phyloP scores from a whole-genome alignment of 208 protist genomes.

The Strigomonas oncopelti region DNA sequence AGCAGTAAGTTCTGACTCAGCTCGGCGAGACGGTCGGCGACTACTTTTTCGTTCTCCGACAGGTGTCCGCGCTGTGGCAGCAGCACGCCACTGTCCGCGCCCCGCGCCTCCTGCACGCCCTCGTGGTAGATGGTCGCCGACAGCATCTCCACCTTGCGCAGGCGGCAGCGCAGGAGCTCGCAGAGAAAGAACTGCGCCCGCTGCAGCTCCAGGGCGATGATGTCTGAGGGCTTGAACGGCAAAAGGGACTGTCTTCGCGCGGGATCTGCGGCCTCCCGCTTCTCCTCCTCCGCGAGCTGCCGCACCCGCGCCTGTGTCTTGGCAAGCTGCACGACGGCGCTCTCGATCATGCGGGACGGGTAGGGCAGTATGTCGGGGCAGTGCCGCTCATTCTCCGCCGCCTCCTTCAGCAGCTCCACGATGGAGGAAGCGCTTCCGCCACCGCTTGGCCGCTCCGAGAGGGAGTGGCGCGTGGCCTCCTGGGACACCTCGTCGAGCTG shows the following conservation, averaged over 20 bases:
- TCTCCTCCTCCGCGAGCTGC: slow-evolving; percentile 45
- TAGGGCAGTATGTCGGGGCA: slow-evolving; percentile 81
- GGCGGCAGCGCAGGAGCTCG: slow-evolving; percentile 73
- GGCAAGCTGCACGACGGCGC: slow-evolving; percentile 42
- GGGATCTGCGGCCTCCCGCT: slow-evolving; percentile 19
- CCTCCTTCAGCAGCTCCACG: slow-evolving; percentile 60
- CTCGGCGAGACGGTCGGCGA: slow-evolving; percentile 71
- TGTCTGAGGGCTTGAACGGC: slow-evolving; percentile 75
- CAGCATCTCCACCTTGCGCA: slow-evolving; percentile 80
- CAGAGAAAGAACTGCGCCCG: slow-evolving; percentile 78
- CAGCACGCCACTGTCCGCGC: slow-evolving; percentile 13
- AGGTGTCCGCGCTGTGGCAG: slow-evolving; percentile 48
- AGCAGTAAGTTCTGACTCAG: slow-evolving; percentile 29
- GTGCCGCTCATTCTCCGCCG: slow-evolving; percentile 72
- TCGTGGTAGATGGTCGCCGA: slow-evolving; percentile 70
- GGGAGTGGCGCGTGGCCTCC: slow-evolving; percentile 2
- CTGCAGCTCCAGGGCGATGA: slow-evolving; percentile 73
- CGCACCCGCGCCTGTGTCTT: slow-evolving; percentile 34
- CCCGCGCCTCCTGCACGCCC: slow-evolving; percentile 20
- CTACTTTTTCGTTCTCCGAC: slow-evolving; percentile 59
- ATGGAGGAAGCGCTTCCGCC: slow-evolving; percentile 13
- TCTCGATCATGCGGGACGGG: slow-evolving; percentile 46
- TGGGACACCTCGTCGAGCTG: slow-evolving; percentile 20
- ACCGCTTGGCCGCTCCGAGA: slow-evolving; percentile 8
- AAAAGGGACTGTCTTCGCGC: slow-evolving; percentile 45